A percentile compares a stretch with the other conserved stretches of the same genome.
Evolutionary conservation across 495 filamentous ascomycete genomes (phyloP).

Genomic region (Penicillium salamii): DNA sequence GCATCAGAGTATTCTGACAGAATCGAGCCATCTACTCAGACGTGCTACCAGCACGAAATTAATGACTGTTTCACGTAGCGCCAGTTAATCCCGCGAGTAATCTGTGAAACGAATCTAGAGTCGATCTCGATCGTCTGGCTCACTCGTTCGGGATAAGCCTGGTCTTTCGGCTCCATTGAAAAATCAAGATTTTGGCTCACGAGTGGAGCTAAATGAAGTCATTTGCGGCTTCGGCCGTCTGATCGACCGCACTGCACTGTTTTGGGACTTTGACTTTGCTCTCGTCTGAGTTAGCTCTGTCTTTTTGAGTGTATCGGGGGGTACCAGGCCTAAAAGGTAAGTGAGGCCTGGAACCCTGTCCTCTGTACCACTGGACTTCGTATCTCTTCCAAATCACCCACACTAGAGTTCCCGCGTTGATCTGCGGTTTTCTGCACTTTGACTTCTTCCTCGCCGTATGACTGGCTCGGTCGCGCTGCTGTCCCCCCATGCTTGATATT

Average conservation of each 20-base stretch:
- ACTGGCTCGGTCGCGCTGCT: background rate
- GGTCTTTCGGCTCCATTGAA: background rate
- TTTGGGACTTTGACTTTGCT: background rate
- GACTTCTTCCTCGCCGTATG: background rate
- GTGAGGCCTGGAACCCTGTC: too few relatives aligned
- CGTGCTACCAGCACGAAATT: too few relatives aligned
- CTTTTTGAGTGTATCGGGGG: background rate
- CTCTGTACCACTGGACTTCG: too few relatives aligned
- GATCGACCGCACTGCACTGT: conserved; percentile 15
- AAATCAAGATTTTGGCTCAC: conserved; percentile 21
- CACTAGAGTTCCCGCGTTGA: background rate
- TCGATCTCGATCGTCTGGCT: conserved; percentile 1
- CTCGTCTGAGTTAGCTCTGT: background rate
- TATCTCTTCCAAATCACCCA: too few relatives aligned
- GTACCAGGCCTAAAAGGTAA: too few relatives aligned
- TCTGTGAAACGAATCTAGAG: background rate
- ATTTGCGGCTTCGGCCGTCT: conserved; percentile 26
- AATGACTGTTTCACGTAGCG: too few relatives aligned
- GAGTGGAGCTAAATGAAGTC: conserved; percentile 23
- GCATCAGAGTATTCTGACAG: background rate
- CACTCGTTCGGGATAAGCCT: background rate
- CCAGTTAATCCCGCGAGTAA: too few relatives aligned
- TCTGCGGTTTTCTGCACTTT: background rate
- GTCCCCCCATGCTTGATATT: background rate
- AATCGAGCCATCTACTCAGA: too few relatives aligned